Conservation (phyloP, 176 grass and related monocot species). For the Elymus sibiricus region DNA sequence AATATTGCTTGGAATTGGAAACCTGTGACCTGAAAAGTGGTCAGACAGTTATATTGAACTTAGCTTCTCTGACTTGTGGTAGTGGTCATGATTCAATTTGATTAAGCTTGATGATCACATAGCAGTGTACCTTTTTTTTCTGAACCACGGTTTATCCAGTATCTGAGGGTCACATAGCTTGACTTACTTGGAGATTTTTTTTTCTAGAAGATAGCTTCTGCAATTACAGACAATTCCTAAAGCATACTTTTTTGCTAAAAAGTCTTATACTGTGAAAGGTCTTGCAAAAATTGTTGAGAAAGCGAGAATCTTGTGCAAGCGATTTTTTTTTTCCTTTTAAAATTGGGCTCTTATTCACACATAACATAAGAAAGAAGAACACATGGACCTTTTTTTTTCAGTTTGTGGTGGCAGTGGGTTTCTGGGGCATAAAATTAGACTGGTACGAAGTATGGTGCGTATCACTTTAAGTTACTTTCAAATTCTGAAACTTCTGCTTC, state of each 20-base stretch:
- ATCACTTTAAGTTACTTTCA: neutral
- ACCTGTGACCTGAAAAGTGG: neutral
- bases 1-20: neutral
- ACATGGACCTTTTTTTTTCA: neutral
- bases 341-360: neutral
- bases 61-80: neutral
- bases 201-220: neutral
- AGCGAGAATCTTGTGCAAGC: neutral
- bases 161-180: neutral
- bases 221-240: neutral
- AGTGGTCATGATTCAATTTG: neutral
- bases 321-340: neutral
- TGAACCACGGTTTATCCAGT: neutral
- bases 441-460: neutral
- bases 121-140: neutral
- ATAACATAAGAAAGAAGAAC: neutral
- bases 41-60: neutral
- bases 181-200: neutral
- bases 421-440: neutral
- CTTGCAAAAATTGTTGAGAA: neutral
- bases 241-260: neutral
- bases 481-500: neutral
- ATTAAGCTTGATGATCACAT: neutral
- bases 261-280: neutral
- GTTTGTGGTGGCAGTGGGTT: neutral